Conservation (phyloP, 371 early-diverging fungal genomes). For the Mortierella sp. region DNA sequence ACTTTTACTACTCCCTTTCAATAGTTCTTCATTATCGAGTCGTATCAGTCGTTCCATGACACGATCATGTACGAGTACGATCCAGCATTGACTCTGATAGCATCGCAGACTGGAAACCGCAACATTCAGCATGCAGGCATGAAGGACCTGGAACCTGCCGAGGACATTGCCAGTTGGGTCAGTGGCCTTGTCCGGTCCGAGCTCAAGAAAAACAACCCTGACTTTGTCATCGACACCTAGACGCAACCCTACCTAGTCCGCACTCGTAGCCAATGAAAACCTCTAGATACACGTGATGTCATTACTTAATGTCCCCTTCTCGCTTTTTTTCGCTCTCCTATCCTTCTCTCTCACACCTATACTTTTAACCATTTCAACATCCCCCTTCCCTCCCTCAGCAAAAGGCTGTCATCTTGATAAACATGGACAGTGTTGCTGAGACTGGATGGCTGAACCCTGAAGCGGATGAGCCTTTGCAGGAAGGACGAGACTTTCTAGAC, state of each 20-base stretch:
- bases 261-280: neutral
- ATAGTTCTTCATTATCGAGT: constrained; percentile 77
- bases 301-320: neutral
- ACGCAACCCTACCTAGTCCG: neutral
- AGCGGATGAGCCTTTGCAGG: neutral
- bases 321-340: neutral
- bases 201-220: constrained; percentile 44
- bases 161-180: constrained; percentile 44
- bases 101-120: constrained; percentile 31
- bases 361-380: neutral
- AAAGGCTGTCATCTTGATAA: neutral
- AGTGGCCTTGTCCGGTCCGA: constrained; percentile 37
- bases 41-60: constrained; percentile 76
- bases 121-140: constrained; percentile 49
- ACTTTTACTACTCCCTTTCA: neutral
- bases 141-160: constrained; percentile 32
- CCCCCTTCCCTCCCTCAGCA: neutral
- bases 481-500: neutral
- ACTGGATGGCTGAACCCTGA: constrained; percentile 8
- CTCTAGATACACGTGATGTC: neutral
- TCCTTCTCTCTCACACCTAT: neutral
- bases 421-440: constrained; percentile 9
- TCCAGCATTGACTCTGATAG: constrained; percentile 41
- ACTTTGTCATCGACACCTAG: constrained; percentile 26
- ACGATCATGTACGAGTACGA: constrained; percentile 70